These are phyloP conservation scores for Neonectria faginata DNA, from an alignment of 2,329 filamentous ascomycete species.

Conservation along the genomic window DNA sequence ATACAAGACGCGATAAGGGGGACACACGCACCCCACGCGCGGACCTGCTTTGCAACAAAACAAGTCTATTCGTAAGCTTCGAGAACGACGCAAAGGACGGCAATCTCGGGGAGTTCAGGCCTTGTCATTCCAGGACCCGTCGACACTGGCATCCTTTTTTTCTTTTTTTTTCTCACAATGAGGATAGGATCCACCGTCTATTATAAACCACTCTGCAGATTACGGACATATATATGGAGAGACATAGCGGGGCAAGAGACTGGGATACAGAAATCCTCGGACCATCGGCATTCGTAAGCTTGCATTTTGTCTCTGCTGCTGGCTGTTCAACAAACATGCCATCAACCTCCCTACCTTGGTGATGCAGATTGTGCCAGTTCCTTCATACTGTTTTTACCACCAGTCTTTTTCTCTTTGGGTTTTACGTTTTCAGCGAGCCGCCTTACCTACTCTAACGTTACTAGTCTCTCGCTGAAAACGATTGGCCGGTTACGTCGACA, in stretches of 20 bases:
- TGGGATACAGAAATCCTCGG: neutral
- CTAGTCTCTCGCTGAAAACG: neutral
- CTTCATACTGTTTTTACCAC: neutral
- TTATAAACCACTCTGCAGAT: neutral
- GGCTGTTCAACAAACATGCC: neutral
- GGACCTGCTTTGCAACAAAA: neutral
- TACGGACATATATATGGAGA: neutral
- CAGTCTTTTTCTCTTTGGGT: neutral
- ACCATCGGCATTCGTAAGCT: conserved; percentile 22
- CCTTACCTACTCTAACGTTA: no score
- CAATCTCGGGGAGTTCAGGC: conserved; percentile 23
- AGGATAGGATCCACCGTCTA: conserved; percentile 9
- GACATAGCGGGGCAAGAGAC: neutral
- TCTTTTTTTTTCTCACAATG: neutral
- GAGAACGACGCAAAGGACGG: conserved; percentile 15
- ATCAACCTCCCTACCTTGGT: neutral
- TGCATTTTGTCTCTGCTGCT: neutral
- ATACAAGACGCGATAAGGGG: neutral
- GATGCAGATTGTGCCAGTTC: neutral
- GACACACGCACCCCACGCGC: neutral
- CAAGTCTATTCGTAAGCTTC: conserved; percentile 18
- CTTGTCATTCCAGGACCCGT: conserved; percentile 25
- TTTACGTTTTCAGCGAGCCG: neutral
- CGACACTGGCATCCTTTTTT: conserved; percentile 3
- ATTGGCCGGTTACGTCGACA: neutral